Evolutionary conservation across 495 filamentous ascomycete genomes (phyloP).

Genomic region (Penicillium cinerascens): DNA sequence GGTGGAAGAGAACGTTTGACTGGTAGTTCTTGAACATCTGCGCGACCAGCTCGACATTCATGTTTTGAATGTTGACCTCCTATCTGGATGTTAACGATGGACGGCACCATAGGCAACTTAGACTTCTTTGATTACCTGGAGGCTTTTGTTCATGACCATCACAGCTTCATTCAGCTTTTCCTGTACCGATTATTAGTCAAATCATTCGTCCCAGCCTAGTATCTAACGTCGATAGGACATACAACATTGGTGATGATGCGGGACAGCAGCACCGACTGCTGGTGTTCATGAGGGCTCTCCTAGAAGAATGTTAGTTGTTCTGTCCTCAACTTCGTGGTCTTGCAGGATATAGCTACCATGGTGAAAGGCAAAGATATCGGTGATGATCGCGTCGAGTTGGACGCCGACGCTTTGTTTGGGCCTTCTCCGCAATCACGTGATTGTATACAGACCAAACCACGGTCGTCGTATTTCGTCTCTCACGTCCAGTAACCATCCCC

Average conservation of each 20-base stretch:
- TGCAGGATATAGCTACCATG: constrained; percentile 8
- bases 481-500: not conserved
- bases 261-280: constrained; percentile 87
- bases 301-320: constrained; percentile 27
- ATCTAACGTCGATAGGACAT: constrained; percentile 18
- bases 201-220: not conserved
- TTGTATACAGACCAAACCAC: constrained; percentile 15
- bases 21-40: constrained; percentile 99
- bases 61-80: constrained; percentile 98
- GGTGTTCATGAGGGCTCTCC: constrained; percentile 97
- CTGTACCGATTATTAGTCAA: constrained; percentile 39
- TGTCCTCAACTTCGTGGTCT: not conserved
- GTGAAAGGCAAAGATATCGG: constrained; percentile 8
- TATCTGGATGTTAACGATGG: constrained; percentile 28
- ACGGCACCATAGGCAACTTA: not conserved
- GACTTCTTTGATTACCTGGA: constrained; percentile 61
- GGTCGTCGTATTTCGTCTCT: not conserved
- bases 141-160: constrained; percentile 83
- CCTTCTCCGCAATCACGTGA: constrained; percentile 18
- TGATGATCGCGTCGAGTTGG: not conserved
- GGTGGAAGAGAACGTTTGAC: constrained; percentile 93
- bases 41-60: constrained; percentile 95
- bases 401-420: constrained; percentile 19
- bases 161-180: constrained; percentile 97
- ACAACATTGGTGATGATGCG: constrained; percentile 98